These are phyloP conservation scores for Serendipita indica DNA, from an alignment of 768 basidiomycete genomes.

Conservation along the genomic window DNA sequence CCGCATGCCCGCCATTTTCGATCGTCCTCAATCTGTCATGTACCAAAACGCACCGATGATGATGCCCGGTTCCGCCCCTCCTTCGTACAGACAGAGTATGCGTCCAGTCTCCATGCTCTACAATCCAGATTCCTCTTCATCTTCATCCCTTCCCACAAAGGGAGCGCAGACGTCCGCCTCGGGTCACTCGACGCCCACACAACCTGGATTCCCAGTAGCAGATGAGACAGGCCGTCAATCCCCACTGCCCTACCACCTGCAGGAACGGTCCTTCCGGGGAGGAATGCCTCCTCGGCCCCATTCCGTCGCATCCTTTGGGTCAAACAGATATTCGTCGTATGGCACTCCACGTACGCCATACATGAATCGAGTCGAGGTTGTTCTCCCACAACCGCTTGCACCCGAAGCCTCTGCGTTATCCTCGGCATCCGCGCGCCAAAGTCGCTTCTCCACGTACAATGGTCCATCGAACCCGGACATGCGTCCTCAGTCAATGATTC, in stretches of 20 bases:
- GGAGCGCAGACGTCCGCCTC: neutral
- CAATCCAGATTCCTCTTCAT: neutral
- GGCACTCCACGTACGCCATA: neutral
- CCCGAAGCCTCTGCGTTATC: conserved; percentile 18
- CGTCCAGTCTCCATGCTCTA: conserved; percentile 5
- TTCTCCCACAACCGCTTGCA: conserved; percentile 52
- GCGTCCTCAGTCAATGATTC: neutral
- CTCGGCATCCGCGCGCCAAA: neutral
- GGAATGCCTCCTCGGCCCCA: neutral
- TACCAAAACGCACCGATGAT: neutral
- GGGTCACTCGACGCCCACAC: neutral
- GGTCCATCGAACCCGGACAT: neutral
- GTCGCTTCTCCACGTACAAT: neutral
- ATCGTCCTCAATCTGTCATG: neutral
- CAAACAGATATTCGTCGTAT: neutral
- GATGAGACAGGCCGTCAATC: neutral
- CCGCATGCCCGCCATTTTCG: neutral
- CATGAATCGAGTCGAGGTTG: conserved; percentile 34
- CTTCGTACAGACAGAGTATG: neutral
- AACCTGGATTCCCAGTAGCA: neutral
- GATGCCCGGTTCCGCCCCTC: neutral
- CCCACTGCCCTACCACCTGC: neutral
- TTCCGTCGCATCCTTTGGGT: conserved; percentile 6
- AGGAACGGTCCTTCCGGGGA: neutral
- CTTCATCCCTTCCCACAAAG: neutral